Conservation (phyloP, 225 moss, liverwort and hornwort species). For the Straminergon stramineum region DNA sequence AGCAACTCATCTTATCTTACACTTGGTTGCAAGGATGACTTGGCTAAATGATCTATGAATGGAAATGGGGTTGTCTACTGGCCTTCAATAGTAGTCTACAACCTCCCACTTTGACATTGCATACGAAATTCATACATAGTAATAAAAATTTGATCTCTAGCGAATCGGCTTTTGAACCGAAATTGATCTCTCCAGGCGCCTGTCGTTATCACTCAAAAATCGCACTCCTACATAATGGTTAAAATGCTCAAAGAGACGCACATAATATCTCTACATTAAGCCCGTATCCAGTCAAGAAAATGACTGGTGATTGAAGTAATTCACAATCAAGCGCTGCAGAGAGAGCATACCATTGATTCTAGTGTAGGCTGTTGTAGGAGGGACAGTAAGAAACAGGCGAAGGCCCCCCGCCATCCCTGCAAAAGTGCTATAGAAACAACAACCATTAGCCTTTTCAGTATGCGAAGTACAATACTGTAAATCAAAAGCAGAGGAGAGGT, state of each 20-base stretch:
- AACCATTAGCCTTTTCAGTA: neutral
- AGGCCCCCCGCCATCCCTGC: conserved; percentile 34
- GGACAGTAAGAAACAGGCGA: conserved; percentile 23
- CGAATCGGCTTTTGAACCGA: no score
- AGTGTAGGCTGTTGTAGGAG: conserved; percentile 8
- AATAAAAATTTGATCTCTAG: neutral
- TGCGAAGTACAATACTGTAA: neutral
- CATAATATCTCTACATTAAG: neutral
- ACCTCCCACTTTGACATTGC: neutral
- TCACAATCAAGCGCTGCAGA: neutral
- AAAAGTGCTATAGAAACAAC: conserved; percentile 7
- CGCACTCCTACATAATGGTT: neutral
- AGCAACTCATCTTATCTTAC: neutral
- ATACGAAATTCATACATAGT: neutral
- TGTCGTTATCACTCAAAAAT: neutral
- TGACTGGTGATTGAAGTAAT: neutral
- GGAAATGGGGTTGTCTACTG: neutral
- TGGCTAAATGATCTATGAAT: neutral
- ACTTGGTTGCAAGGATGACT: neutral
- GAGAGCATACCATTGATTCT: conserved; percentile 12
- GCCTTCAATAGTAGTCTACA: neutral
- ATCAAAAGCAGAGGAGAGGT: neutral
- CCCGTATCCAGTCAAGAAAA: neutral
- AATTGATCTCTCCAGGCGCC: neutral
- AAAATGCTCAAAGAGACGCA: neutral